Conservation (phyloP, 129 eudicot genomes). For the Scalesia atractyloides region DNA sequence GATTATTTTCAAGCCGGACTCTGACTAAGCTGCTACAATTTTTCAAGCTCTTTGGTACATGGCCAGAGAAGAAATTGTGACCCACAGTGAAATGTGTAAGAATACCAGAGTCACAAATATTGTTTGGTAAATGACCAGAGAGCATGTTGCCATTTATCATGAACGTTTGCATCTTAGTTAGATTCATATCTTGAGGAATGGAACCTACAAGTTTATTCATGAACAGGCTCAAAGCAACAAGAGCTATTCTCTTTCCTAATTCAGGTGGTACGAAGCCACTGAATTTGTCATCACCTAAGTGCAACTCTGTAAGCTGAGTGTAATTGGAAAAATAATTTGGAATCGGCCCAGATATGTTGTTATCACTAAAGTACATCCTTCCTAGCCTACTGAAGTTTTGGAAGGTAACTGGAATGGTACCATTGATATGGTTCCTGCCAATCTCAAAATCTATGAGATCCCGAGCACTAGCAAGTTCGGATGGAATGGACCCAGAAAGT, state of each 20-base stretch:
- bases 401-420: slow-evolving; percentile 17
- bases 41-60: slow-evolving; percentile 44
- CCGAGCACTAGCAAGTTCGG: neutral
- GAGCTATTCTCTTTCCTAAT: slow-evolving; percentile 20
- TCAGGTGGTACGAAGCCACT: slow-evolving; percentile 27
- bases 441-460: slow-evolving; percentile 7
- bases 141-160: slow-evolving; percentile 8
- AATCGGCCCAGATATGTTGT: slow-evolving; percentile 18
- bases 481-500: slow-evolving; percentile 16
- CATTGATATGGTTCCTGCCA: neutral
- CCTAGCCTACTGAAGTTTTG: neutral
- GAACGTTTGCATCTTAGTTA: slow-evolving; percentile 1
- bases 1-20: slow-evolving; percentile 39
- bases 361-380: neutral
- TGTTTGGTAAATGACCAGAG: slow-evolving; percentile 31
- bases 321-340: neutral
- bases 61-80: slow-evolving; percentile 30
- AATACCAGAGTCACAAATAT: slow-evolving; percentile 27
- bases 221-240: neutral
- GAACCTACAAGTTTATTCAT: slow-evolving; percentile 26
- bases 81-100: neutral
- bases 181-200: slow-evolving; percentile 29
- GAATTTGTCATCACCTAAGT: neutral
- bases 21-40: slow-evolving; percentile 32
- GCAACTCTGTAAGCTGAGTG: slow-evolving; percentile 6